Conservation (phyloP, 78 protist species). For the Carpediemonas membranifera region DNA sequence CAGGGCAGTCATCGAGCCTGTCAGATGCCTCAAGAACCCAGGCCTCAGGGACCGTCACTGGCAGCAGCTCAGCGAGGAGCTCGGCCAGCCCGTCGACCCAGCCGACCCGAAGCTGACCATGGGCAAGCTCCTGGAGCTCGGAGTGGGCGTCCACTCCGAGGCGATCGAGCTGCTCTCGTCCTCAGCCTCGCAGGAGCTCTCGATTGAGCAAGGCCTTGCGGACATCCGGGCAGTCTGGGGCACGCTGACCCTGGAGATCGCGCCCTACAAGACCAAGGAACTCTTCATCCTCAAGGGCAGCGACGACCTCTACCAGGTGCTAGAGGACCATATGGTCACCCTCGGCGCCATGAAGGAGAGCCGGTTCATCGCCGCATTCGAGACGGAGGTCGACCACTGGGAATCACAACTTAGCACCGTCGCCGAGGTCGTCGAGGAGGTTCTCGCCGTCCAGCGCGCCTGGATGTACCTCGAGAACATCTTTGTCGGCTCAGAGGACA, state of each 20-base stretch:
- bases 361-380: constrained; percentile 45
- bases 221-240: constrained; percentile 33
- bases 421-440: constrained; percentile 52
- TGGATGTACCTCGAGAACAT: constrained; percentile 75
- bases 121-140: constrained; percentile 36
- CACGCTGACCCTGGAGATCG: constrained; percentile 4
- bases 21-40: constrained; percentile 38
- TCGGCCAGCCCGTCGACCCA: constrained; percentile 38
- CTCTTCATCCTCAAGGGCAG: constrained; percentile 6
- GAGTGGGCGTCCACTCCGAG: constrained; percentile 46
- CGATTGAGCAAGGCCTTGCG: constrained; percentile 32
- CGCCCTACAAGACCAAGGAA: not conserved
- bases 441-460: constrained; percentile 42
- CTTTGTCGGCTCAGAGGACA: constrained; percentile 62
- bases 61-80: constrained; percentile 37
- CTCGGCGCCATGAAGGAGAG: constrained; percentile 49
- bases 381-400: constrained; percentile 55
- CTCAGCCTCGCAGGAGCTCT: constrained; percentile 52
- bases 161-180: constrained; percentile 24
- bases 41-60: constrained; percentile 68
- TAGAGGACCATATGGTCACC: constrained; percentile 47
- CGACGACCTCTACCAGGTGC: constrained; percentile 36
- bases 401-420: constrained; percentile 24
- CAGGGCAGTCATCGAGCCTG: constrained; percentile 41
- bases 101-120: constrained; percentile 36